Evolutionary conservation across 139 green algal species (phyloP).

Genomic region (Volvox reticuliferus): DNA sequence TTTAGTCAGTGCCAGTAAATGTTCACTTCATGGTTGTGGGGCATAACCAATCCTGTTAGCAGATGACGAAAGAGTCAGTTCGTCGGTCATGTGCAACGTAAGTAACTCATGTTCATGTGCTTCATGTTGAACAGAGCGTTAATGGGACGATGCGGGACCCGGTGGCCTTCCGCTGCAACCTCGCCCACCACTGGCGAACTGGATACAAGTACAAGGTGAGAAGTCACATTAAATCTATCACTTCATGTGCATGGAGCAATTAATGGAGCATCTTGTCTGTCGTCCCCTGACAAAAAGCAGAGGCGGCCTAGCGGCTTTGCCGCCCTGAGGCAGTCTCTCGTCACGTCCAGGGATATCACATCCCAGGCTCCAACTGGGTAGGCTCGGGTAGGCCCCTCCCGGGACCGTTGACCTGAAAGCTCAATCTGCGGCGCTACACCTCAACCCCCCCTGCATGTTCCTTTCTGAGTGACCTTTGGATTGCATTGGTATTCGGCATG

Average conservation of each 20-base stretch:
- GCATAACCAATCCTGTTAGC: no score
- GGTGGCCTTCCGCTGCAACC: slow-evolving; percentile 95
- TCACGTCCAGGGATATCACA: slow-evolving; percentile 36
- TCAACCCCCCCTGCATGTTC: background rate
- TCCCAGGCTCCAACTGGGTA: slow-evolving; percentile 24
- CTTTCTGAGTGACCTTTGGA: background rate
- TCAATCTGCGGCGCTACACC: slow-evolving; percentile 53
- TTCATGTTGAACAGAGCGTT: no score
- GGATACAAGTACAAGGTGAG: slow-evolving; percentile 91
- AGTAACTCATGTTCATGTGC: no score
- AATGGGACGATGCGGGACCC: slow-evolving; percentile 96
- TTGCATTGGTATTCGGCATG: background rate
- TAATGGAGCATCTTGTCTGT: no score
- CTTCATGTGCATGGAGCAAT: background rate
- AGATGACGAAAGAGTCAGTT: no score
- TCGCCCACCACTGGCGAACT: slow-evolving; percentile 92
- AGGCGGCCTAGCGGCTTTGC: slow-evolving; percentile 44
- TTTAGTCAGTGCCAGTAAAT: no score
- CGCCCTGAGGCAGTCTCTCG: slow-evolving; percentile 53
- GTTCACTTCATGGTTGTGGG: no score
- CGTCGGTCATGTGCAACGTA: no score
- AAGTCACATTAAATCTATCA: background rate
- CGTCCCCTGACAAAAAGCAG: slow-evolving; percentile 55
- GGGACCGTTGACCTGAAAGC: slow-evolving; percentile 41
- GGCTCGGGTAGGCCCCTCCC: slow-evolving; percentile 46